These are phyloP conservation scores for Pyrenopolyporus hunteri DNA, from an alignment of 495 filamentous ascomycete genomes.

Conservation along the genomic window DNA sequence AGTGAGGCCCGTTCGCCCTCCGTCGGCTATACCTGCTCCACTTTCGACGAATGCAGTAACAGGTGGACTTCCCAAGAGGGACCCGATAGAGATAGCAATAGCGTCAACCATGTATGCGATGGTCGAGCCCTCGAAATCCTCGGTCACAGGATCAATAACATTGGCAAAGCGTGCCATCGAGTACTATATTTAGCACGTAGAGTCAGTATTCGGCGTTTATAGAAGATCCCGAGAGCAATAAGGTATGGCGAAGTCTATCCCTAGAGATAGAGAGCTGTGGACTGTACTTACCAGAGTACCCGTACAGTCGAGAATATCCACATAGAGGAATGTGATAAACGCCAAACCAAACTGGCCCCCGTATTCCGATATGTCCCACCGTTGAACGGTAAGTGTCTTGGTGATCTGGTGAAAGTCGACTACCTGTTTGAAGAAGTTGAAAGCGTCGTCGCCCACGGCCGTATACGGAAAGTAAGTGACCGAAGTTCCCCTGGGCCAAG, in stretches of 20 bases:
- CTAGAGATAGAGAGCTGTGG: background rate
- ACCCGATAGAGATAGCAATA: constrained; percentile 75
- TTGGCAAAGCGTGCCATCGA: constrained; percentile 81
- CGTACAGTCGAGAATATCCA: constrained; percentile 80
- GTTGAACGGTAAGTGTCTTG: constrained; percentile 66
- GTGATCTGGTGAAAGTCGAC: constrained; percentile 78
- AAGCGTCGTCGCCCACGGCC: constrained; percentile 63
- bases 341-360: constrained; percentile 76
- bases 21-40: constrained; percentile 83
- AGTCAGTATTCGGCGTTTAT: constrained; percentile 7
- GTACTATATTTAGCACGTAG: constrained; percentile 51
- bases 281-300: constrained; percentile 60
- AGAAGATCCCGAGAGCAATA: no score
- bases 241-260: no score
- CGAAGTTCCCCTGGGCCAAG: constrained; percentile 74
- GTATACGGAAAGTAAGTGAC: constrained; percentile 83
- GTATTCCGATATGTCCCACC: constrained; percentile 67
- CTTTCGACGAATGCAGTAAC: constrained; percentile 86
- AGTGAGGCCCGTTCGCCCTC: constrained; percentile 80
- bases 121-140: constrained; percentile 80
- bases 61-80: constrained; percentile 73
- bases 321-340: constrained; percentile 83
- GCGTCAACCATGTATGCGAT: constrained; percentile 82
- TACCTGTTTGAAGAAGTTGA: constrained; percentile 85
- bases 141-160: constrained; percentile 72